Conservation (phyloP, 768 basidiomycete genomes). For the Rhodotorula graminis region DNA sequence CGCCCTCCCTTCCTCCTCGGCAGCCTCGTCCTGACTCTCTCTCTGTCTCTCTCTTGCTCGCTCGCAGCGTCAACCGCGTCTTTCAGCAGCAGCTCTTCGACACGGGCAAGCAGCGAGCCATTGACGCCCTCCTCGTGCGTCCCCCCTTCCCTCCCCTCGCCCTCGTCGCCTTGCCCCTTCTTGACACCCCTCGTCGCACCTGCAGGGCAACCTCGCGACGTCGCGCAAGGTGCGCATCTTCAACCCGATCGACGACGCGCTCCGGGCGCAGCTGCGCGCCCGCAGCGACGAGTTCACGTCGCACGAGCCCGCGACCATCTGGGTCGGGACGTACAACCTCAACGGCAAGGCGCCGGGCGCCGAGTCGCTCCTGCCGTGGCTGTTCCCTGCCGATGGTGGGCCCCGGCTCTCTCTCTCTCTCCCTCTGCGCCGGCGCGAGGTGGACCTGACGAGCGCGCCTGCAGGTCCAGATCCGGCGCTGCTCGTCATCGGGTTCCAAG, state of each 20-base stretch:
- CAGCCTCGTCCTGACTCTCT: not conserved
- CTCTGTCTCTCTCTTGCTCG: rapidly evolving
- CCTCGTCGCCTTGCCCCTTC: not conserved
- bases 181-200: not conserved
- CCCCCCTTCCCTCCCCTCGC: constrained; percentile 2
- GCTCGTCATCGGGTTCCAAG: constrained; percentile 86
- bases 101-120: constrained; percentile 84
- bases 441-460: constrained; percentile 42
- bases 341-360: constrained; percentile 75
- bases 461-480: constrained; percentile 64
- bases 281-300: constrained; percentile 79
- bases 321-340: constrained; percentile 91
- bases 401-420: constrained; percentile 23
- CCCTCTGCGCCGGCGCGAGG: too few species aligned
- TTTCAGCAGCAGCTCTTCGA: constrained; percentile 99
- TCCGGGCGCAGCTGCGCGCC: constrained; percentile 64
- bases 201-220: constrained; percentile 84
- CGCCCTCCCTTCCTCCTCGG: too few species aligned
- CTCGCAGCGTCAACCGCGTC: constrained; percentile 55
- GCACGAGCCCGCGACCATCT: constrained; percentile 64
- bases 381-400: constrained; percentile 72
- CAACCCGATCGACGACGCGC: constrained; percentile 86
- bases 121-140: constrained; percentile 87
- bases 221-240: constrained; percentile 85
- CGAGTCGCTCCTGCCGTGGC: constrained; percentile 80